These are phyloP conservation scores for Podaxis sp. DNA, from an alignment of 768 basidiomycete species.

Conservation along the genomic window DNA sequence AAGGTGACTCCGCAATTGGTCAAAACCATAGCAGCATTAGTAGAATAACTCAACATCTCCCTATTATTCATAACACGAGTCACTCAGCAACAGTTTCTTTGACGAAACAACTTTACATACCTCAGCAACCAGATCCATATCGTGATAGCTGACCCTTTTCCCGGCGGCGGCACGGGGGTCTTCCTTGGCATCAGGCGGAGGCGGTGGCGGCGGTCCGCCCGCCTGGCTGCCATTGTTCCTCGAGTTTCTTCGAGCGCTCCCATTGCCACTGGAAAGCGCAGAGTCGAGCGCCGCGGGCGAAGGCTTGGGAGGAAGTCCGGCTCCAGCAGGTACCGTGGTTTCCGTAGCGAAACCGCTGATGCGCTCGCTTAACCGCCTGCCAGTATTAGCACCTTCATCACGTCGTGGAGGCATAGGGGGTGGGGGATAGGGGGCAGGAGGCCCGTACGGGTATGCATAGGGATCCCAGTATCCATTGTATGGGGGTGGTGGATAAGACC, in stretches of 20 bases:
- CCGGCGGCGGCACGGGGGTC: slow-evolving; percentile 91
- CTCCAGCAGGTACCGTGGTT: slow-evolving; percentile 55
- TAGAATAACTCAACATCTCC: slow-evolving; percentile 65
- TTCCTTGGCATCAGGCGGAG: slow-evolving; percentile 87
- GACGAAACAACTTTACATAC: slow-evolving; percentile 32
- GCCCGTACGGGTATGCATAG: slow-evolving; percentile 34
- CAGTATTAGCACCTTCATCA: slow-evolving; percentile 52
- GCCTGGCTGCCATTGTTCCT: slow-evolving; percentile 35
- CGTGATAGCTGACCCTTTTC: slow-evolving; percentile 89
- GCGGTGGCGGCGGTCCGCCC: slow-evolving; percentile 67
- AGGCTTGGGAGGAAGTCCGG: slow-evolving; percentile 82
- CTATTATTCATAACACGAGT: slow-evolving; percentile 28
- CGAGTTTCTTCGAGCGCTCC: slow-evolving; percentile 37
- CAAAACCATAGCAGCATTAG: slow-evolving; percentile 25
- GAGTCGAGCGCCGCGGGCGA: slow-evolving; percentile 51
- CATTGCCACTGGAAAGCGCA: slow-evolving; percentile 52
- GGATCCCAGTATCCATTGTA: slow-evolving; percentile 44
- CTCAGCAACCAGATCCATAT: slow-evolving; percentile 93
- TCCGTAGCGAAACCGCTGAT: slow-evolving; percentile 72
- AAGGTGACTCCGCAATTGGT: slow-evolving; percentile 21
- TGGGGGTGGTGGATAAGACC: slow-evolving; percentile 47
- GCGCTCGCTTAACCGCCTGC: slow-evolving; percentile 73
- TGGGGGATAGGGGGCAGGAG: slow-evolving; percentile 36
- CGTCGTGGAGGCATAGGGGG: slow-evolving; percentile 45
- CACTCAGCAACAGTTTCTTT: slow-evolving; percentile 8